Base-by-base conservation (phyloP, 768 basidiomycete species). In the Boletus patriciae region DNA sequence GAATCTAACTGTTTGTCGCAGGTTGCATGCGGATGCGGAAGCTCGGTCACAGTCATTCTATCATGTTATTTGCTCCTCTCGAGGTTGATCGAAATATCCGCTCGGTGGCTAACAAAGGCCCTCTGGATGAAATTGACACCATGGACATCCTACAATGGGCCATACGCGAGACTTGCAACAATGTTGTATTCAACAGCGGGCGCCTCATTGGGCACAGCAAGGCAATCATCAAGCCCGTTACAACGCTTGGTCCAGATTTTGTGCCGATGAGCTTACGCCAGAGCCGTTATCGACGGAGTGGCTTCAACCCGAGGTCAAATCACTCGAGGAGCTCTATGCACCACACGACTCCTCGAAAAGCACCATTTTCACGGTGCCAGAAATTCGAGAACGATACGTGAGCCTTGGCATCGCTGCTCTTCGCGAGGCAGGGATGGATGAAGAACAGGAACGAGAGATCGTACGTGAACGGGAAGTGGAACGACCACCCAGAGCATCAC, bases 11-110 rank as follows among this genome's bases (percentile, higher is more conserved):
- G 6, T 6, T n/a, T 3, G 16, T 33, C 6, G 6, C 18, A 59
- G 51, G 82, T 76, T 81, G 80, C 42, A 81, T 81, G 81, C 70
- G 78, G 4, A 80, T 81, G 80, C 71, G 80, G 11, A 73, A 74
- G 56, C 71, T 82, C 0, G 80, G 79, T 13, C 57, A 64, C 9
- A 7, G 29, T 29, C 29, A 29, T 29, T 29, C 29, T 1, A 29
- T 29, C 29, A 29, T 29, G 29, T 29, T 29, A 2, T 29, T 29
- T 9, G 9, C 29, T 29, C 29, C 29, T 29, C 29, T 29, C 8
- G 29, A 29, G 77, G 74, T 19, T 10, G 29, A 29, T 29, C 29
- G 29, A 29, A 29, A 2, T 29, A 29, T 29, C 9, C 29, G 29
- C 29, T 36, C 57, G 0, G 48, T 67, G 23, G 54, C 62, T 23